phyloP scores from a whole-genome alignment of 106 monocot species.

The Dendrobium officinale region DNA sequence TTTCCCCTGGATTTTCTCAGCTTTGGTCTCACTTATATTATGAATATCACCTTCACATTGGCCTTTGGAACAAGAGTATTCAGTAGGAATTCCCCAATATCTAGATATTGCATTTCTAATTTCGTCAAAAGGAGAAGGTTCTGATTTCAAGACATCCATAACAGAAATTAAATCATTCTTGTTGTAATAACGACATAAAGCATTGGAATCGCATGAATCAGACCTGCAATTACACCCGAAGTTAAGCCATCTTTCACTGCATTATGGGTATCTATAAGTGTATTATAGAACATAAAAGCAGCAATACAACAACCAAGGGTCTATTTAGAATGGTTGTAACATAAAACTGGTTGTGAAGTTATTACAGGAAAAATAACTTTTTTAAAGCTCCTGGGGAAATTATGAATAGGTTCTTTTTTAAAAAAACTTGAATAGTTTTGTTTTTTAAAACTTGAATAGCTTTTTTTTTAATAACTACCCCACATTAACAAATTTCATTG shows the following conservation, averaged over 20 bases:
- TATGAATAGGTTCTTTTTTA: no score
- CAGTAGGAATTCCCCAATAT: slow-evolving; percentile 25
- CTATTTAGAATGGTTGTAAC: no score
- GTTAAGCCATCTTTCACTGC: background rate
- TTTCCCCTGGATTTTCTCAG: background rate
- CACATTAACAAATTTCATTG: no score
- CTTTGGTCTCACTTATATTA: background rate
- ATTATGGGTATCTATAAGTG: background rate
- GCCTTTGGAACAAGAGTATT: slow-evolving; percentile 6
- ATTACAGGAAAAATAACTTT: no score
- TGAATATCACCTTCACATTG: slow-evolving; percentile 5
- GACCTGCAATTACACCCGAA: slow-evolving; percentile 46
- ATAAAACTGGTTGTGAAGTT: no score
- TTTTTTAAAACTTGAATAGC: no score
- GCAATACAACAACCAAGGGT: background rate
- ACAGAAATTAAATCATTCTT: slow-evolving; percentile 46
- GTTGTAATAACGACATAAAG: slow-evolving; percentile 60
- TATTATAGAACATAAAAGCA: background rate
- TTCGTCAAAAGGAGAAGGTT: slow-evolving; percentile 23
- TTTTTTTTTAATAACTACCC: no score
- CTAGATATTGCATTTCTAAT: slow-evolving; percentile 43
- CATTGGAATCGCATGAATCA: slow-evolving; percentile 34
- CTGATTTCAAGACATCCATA: slow-evolving; percentile 41
- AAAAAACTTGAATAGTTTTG: no score
- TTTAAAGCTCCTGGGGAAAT: no score